Percentiles rank a stretch among this genome's conserved stretches.
Conservation (phyloP, 768 basidiomycete species). For the Cubamyces sp. region DNA sequence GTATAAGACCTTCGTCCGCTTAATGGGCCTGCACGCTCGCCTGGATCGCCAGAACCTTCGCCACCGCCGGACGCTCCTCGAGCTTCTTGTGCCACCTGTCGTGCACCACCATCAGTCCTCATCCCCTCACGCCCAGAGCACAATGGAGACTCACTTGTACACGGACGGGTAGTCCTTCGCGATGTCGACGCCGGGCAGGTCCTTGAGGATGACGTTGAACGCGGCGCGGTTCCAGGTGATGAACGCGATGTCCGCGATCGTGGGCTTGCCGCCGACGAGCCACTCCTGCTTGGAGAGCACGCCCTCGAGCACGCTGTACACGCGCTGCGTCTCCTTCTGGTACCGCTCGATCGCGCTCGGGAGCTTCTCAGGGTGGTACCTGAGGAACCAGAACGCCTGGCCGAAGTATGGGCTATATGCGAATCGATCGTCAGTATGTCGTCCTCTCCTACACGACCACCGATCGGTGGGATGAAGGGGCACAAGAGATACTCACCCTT, state of each 20-base stretch:
- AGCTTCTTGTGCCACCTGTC: slow-evolving; percentile 32
- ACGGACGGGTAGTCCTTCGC: slow-evolving; percentile 30
- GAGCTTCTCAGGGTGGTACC: slow-evolving; percentile 34
- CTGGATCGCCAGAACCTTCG: slow-evolving; percentile 19
- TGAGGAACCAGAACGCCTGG: slow-evolving; percentile 34
- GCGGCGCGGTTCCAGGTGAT: slow-evolving; percentile 30
- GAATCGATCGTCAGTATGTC: background rate
- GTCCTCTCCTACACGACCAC: background rate
- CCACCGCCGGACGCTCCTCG: slow-evolving; percentile 15
- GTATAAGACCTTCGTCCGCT: background rate
- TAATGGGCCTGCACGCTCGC: background rate
- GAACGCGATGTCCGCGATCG: slow-evolving; percentile 34
- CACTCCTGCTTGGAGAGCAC: slow-evolving; percentile 36
- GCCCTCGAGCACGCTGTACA: slow-evolving; percentile 33
- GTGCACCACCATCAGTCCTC: background rate
- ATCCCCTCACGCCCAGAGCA: background rate
- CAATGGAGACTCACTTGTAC: slow-evolving; percentile 16
- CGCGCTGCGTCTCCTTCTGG: slow-evolving; percentile 34
- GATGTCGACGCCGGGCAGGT: slow-evolving; percentile 15
- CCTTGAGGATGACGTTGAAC: slow-evolving; percentile 13
- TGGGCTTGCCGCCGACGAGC: slow-evolving; percentile 34
- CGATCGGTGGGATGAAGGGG: too few relatives aligned
- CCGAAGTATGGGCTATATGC: slow-evolving; percentile 33
- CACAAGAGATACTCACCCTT: slow-evolving; percentile 26
- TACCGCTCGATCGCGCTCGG: slow-evolving; percentile 37